Percentiles rank a stretch among this genome's conserved stretches.
Conservation (phyloP, 1,284 basidiomycete species). For the Mycena citricolor region DNA sequence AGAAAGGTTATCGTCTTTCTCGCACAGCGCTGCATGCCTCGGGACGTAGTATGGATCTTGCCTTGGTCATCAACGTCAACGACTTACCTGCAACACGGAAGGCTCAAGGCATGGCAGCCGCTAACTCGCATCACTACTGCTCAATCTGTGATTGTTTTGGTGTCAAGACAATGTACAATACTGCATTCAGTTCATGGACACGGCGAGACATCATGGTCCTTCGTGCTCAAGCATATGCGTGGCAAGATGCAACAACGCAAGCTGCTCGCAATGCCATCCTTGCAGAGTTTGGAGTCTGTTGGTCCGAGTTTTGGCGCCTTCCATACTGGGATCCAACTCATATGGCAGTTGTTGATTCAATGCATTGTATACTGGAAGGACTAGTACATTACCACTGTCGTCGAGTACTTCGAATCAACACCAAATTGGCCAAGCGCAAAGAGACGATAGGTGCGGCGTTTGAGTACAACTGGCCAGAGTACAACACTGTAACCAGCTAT, state of each 20-base stretch:
- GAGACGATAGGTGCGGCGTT: not conserved
- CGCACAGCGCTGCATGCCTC: conserved; percentile 14
- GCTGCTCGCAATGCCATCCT: conserved; percentile 25
- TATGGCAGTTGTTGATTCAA: conserved; percentile 36
- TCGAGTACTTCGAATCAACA: conserved; percentile 7
- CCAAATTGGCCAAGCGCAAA: conserved; percentile 9
- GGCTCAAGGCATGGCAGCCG: conserved; percentile 24
- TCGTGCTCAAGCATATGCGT: conserved; percentile 24
- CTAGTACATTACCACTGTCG: conserved; percentile 27
- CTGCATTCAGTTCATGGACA: conserved; percentile 21
- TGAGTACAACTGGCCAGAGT: not conserved
- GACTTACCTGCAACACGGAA: conserved; percentile 31
- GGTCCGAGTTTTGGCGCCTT: conserved; percentile 36
- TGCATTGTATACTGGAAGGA: conserved; percentile 35
- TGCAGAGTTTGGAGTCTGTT: conserved; percentile 32
- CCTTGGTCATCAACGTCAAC: conserved; percentile 27
- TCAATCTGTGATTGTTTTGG: conserved; percentile 27
- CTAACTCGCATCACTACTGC: conserved; percentile 29
- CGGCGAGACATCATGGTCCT: conserved; percentile 12
- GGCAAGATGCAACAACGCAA: conserved; percentile 29
- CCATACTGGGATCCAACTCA: conserved; percentile 39
- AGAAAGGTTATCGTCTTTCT: conserved; percentile 22
- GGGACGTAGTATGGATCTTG: conserved; percentile 19
- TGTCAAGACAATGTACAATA: conserved; percentile 22
- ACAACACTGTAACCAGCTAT: not conserved